Base-by-base conservation (phyloP, 2,329 filamentous ascomycete species). In the Talaromyces sp. region DNA sequence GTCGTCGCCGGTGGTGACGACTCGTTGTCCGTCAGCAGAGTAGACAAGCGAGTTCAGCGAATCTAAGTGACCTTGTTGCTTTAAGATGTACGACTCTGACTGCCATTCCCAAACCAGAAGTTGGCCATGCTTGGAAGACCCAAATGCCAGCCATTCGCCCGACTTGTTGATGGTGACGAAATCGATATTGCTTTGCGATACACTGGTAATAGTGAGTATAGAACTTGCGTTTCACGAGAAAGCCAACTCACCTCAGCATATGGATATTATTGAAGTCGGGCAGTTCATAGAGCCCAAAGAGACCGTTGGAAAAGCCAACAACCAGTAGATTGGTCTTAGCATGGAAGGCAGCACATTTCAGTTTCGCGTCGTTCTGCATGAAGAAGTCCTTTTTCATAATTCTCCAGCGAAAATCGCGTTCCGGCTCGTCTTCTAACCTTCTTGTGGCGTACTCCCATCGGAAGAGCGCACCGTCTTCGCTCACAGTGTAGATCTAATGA, bases 71-170 rank as follows among this genome's bases (percentile, higher is more conserved):
- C 93, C 94, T 75, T 97, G 94, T 71, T 99, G 94, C 77, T 99
- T 99, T 54, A 99, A 80, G 61, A 99, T 95, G 74, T 99, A 99
- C 6, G 93, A 97, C 75, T 99, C 95, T 0, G 94, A 99, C 72
- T 97, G 93, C 92, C 95, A 99, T 74, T 99, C 94, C 94, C 94
- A 99, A 3, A 99, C 94, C 3, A 99, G 79, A n/a, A 99, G 81
- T 72, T 99, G 94, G 0, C 95, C 95, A 5, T 96, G 83, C 69
- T 95, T 95, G 1, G 94, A 96, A 0, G 95, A 94, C 14, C 93
- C 94, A 73, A 99, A 97, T 0, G 95, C 95, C 24, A 99, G 80
- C 94, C 94, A 99, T 77, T 97, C 93, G 57, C 94, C 94, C 32
- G 88, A 90, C 73, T 90, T 89, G 78, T 97, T 99, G 70, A 97